These are phyloP conservation scores for Xylaria sp. DNA, from an alignment of 2,329 filamentous ascomycete species.

Conservation along the genomic window DNA sequence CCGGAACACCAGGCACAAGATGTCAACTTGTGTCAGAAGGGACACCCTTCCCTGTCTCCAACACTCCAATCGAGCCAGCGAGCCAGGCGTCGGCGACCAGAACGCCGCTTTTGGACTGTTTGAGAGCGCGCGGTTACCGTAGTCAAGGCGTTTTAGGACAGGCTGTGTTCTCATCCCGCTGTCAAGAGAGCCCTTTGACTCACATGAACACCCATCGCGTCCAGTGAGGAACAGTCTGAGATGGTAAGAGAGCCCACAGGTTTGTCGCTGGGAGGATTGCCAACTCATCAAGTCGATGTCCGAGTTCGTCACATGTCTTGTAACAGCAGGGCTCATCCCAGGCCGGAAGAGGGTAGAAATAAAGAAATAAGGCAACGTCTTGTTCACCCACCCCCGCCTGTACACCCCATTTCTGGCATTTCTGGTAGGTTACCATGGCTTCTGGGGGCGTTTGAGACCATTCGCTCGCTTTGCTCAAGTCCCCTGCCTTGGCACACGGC, in stretches of 20 bases:
- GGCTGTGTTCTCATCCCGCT: conserved; percentile 15
- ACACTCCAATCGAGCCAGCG: conserved; percentile 16
- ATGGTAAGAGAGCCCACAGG: conserved; percentile 27
- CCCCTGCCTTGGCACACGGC: conserved; percentile 33
- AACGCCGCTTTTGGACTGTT: conserved; percentile 24
- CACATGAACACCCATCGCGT: conserved; percentile 35
- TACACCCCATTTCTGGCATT: conserved; percentile 26
- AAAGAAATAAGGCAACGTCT: conserved; percentile 23
- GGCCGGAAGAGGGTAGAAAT: conserved; percentile 21
- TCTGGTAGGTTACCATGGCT: conserved; percentile 35
- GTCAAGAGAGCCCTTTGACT: conserved; percentile 33
- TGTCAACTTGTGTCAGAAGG: conserved; percentile 37
- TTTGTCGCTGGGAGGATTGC: conserved; percentile 36
- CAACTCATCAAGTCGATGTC: conserved; percentile 40
- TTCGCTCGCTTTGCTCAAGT: conserved; percentile 34
- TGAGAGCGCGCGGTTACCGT: conserved; percentile 34
- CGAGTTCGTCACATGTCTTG: conserved; percentile 40
- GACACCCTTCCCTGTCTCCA: conserved; percentile 31
- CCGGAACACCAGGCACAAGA: conserved; percentile 38
- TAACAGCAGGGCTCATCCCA: conserved; percentile 35
- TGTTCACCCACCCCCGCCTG: conserved; percentile 30
- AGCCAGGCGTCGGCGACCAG: conserved; percentile 29
- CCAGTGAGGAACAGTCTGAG: conserved; percentile 21
- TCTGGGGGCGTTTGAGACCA: conserved; percentile 18
- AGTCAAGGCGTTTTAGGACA: conserved; percentile 1